Evolutionary conservation across 1,284 basidiomycete genomes (phyloP).

Genomic region (Austroboletus rostrupii): DNA sequence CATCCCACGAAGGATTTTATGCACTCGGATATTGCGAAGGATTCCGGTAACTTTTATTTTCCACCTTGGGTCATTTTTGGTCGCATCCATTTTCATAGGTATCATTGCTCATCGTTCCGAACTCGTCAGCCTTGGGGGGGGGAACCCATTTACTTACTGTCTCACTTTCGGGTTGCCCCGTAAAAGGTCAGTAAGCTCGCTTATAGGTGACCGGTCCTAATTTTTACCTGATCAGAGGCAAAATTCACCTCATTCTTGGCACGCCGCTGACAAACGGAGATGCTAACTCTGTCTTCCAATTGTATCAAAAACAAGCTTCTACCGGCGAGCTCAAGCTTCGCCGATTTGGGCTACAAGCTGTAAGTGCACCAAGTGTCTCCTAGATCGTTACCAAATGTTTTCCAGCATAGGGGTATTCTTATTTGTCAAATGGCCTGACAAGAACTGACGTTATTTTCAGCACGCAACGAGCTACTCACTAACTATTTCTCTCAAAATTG

Average conservation of each 20-base stretch:
- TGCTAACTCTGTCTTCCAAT: slow-evolving; percentile 53
- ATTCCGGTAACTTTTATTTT: slow-evolving; percentile 22
- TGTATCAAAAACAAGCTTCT: slow-evolving; percentile 62
- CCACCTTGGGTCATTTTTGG: neutral
- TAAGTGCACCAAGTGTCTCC: slow-evolving; percentile 23
- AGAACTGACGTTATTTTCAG: slow-evolving; percentile 32
- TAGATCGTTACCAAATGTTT: slow-evolving; percentile 11
- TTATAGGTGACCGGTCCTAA: neutral
- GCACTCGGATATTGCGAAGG: slow-evolving; percentile 28
- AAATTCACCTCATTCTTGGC: slow-evolving; percentile 56
- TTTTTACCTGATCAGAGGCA: slow-evolving; percentile 42
- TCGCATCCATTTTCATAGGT: slow-evolving; percentile 22
- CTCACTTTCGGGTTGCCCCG: slow-evolving; percentile 50
- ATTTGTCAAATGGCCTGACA: neutral
- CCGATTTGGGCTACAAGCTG: slow-evolving; percentile 63
- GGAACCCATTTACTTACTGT: slow-evolving; percentile 30
- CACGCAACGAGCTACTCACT: slow-evolving; percentile 63
- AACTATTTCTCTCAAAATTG: slow-evolving; percentile 83
- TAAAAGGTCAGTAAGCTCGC: slow-evolving; percentile 34
- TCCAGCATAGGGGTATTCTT: slow-evolving; percentile 59
- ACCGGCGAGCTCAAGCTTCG: slow-evolving; percentile 53
- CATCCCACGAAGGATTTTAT: slow-evolving; percentile 24
- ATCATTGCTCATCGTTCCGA: slow-evolving; percentile 26
- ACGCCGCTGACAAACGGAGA: slow-evolving; percentile 36
- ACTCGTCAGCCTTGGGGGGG: slow-evolving; percentile 28